A percentile compares a stretch with the other conserved stretches of the same genome.
Conservation (phyloP, 2,329 filamentous ascomycete species). For the Sporothrix schenckii region DNA sequence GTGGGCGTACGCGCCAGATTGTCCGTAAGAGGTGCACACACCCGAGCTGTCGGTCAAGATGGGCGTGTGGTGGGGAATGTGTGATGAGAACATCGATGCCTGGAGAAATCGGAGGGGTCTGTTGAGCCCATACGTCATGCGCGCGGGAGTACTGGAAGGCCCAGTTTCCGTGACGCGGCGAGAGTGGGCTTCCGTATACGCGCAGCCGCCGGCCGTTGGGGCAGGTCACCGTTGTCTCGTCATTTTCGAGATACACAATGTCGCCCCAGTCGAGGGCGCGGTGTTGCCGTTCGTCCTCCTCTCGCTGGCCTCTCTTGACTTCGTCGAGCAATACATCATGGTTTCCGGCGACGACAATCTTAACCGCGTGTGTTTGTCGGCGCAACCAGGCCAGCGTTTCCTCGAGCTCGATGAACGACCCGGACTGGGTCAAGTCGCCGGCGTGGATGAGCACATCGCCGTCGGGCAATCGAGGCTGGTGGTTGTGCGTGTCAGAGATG, state of each 20-base stretch:
- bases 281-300: slow-evolving; percentile 6
- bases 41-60: slow-evolving; percentile 43
- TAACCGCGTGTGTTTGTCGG: slow-evolving; percentile 47
- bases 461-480: slow-evolving; percentile 40
- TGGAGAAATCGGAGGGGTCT: slow-evolving; percentile 34
- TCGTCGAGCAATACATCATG: slow-evolving; percentile 33
- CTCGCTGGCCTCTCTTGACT: not conserved
- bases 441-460: slow-evolving; percentile 54
- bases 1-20: slow-evolving; percentile 43
- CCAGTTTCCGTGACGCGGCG: slow-evolving; percentile 45
- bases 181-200: slow-evolving; percentile 45
- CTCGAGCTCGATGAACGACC: slow-evolving; percentile 48
- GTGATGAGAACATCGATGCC: slow-evolving; percentile 45
- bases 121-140: slow-evolving; percentile 40
- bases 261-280: slow-evolving; percentile 41
- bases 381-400: slow-evolving; percentile 49
- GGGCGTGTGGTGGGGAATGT: slow-evolving; percentile 42
- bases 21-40: slow-evolving; percentile 40
- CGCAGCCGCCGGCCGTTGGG: slow-evolving; percentile 41
- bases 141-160: slow-evolving; percentile 48
- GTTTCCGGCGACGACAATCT: slow-evolving; percentile 53
- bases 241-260: slow-evolving; percentile 44
- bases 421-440: slow-evolving; percentile 53
- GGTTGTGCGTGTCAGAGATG: slow-evolving; percentile 30
- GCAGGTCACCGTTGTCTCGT: slow-evolving; percentile 37